Percentiles rank a stretch among this genome's conserved stretches.
These are phyloP conservation scores for Papiliotrema flavescens DNA, from an alignment of 1,284 basidiomycete species.

Conservation along the genomic window DNA sequence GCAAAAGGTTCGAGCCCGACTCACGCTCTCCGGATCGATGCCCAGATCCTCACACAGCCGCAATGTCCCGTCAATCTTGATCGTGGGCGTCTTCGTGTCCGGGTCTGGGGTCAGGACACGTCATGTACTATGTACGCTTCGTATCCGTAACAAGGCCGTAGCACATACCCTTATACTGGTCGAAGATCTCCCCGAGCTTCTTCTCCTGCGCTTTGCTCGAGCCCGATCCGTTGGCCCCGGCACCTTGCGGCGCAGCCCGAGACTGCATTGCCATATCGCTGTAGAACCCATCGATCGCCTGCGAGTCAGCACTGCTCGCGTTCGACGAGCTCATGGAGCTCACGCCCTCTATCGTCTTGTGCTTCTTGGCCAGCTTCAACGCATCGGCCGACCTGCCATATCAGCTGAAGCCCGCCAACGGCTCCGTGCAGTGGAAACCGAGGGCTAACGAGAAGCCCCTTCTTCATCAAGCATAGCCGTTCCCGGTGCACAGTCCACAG, in stretches of 20 bases:
- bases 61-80: conserved; percentile 50
- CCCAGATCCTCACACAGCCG: conserved; percentile 44
- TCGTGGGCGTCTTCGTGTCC: conserved; percentile 31
- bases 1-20: conserved; percentile 10
- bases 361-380: conserved; percentile 42
- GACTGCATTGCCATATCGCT: conserved; percentile 29
- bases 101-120: conserved; percentile 29
- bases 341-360: conserved; percentile 42
- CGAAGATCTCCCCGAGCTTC: conserved; percentile 48
- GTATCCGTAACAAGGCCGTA: too few relatives aligned
- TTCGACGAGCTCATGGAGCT: conserved; percentile 1
- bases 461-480: too few relatives aligned
- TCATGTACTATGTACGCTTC: too few relatives aligned
- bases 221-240: conserved; percentile 3
- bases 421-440: background rate
- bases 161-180: conserved; percentile 46
- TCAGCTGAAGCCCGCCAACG: background rate
- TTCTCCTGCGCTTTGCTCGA: conserved; percentile 32
- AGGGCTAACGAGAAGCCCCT: background rate
- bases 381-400: conserved; percentile 33
- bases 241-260: conserved; percentile 1
- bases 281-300: conserved; percentile 45
- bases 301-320: background rate
- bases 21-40: conserved; percentile 44
- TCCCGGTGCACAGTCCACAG: too few relatives aligned